These are phyloP conservation scores for Erythrophleum fordii DNA, from an alignment of 306 rosid species.

Conservation along the genomic window DNA sequence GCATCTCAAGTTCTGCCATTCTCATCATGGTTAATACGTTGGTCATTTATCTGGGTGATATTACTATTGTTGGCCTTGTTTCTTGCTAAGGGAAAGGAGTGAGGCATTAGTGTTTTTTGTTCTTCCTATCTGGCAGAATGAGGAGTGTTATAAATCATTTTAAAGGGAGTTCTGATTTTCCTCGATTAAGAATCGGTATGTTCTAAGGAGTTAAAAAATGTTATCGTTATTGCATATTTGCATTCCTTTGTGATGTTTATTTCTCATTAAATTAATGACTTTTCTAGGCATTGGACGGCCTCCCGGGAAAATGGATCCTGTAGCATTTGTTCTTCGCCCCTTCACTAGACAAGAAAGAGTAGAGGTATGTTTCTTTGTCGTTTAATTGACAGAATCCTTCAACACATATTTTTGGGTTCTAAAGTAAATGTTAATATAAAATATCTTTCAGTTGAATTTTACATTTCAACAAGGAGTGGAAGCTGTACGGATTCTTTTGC, in stretches of 20 bases:
- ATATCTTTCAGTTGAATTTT: constrained; percentile 70
- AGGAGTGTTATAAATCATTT: constrained; percentile 84
- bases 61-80: constrained; percentile 9
- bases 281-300: constrained; percentile 58
- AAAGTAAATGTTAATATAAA: constrained; percentile 25
- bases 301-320: constrained; percentile 70
- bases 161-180: constrained; percentile 75
- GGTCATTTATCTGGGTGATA: constrained; percentile 19
- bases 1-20: neutral
- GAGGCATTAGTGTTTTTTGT: constrained; percentile 20
- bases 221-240: constrained; percentile 3
- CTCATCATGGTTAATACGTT: constrained; percentile 7
- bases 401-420: constrained; percentile 25
- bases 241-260: constrained; percentile 11
- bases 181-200: constrained; percentile 84
- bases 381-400: constrained; percentile 3
- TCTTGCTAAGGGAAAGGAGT: constrained; percentile 29
- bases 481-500: constrained; percentile 79
- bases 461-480: constrained; percentile 74
- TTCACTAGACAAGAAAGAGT: constrained; percentile 79
- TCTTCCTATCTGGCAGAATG: constrained; percentile 68
- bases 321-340: constrained; percentile 75
- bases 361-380: constrained; percentile 57
- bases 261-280: constrained; percentile 29
- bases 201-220: constrained; percentile 5